Evolutionary conservation across 768 basidiomycete species (phyloP).

Genomic region (Hypholoma fasciculare): DNA sequence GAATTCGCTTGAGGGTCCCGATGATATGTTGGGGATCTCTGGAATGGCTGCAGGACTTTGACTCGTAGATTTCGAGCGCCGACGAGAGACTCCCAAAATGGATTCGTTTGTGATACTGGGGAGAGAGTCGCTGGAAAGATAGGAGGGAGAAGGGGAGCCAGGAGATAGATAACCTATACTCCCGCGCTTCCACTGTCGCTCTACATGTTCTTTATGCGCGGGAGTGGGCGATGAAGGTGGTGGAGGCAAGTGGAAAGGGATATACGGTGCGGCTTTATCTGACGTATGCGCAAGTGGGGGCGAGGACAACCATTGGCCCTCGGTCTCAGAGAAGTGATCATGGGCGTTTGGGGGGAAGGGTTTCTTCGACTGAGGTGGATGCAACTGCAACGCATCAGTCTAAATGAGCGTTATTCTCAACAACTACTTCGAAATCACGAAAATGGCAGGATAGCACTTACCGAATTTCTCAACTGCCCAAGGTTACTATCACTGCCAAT

Average conservation of each 20-base stretch:
- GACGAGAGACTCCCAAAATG: background rate
- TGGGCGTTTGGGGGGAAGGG: slow-evolving; percentile 7
- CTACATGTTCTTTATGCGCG: slow-evolving; percentile 11
- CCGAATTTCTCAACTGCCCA: background rate
- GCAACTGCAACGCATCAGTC: background rate
- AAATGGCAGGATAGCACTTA: background rate
- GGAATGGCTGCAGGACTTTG: background rate
- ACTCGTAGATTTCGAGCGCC: background rate
- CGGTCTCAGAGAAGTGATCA: slow-evolving; percentile 8
- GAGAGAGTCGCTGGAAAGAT: background rate
- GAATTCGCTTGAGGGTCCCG: slow-evolving; percentile 3
- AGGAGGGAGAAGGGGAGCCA: slow-evolving; percentile 14
- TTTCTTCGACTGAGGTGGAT: slow-evolving; percentile 3
- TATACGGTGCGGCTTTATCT: slow-evolving; percentile 8
- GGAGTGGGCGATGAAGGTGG: slow-evolving; percentile 21
- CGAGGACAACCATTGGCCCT: slow-evolving; percentile 11
- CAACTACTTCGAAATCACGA: background rate
- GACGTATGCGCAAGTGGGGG: slow-evolving; percentile 15
- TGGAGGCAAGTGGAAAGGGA: slow-evolving; percentile 16
- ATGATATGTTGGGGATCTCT: background rate
- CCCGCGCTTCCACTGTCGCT: slow-evolving; percentile 1
- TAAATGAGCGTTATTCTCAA: background rate
- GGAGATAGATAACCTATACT: slow-evolving; percentile 8
- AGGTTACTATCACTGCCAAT: background rate
- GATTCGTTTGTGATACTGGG: background rate